These are phyloP conservation scores for Malassezia arunalokei DNA, from an alignment of 1,284 basidiomycete species.

Conservation along the genomic window DNA sequence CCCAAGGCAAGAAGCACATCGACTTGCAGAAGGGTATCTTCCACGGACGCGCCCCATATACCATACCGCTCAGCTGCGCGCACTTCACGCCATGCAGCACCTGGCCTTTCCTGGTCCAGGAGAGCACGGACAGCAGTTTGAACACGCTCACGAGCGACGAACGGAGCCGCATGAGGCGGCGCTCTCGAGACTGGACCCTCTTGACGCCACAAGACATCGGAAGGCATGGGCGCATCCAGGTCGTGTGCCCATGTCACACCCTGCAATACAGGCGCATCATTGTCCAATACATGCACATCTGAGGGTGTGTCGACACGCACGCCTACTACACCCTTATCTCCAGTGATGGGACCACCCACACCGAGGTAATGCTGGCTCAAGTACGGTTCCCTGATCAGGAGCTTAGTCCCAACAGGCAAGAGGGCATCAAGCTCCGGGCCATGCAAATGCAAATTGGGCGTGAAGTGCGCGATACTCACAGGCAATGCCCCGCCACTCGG, in stretches of 20 bases:
- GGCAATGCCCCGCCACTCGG: constrained; percentile 27
- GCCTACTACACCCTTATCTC: constrained; percentile 27
- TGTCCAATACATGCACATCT: constrained; percentile 31
- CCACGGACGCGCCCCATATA: not conserved
- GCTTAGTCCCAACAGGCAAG: constrained; percentile 30
- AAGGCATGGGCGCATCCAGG: not conserved
- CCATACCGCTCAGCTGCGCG: constrained; percentile 5
- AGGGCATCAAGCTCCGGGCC: constrained; percentile 18
- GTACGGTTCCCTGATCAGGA: constrained; percentile 41
- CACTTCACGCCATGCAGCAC: constrained; percentile 16
- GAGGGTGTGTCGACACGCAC: constrained; percentile 41
- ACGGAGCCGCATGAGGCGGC: not conserved
- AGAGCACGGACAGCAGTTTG: not conserved
- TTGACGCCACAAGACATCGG: constrained; percentile 17
- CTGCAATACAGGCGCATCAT: constrained; percentile 5
- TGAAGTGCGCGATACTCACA: constrained; percentile 37
- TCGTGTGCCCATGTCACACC: constrained; percentile 17
- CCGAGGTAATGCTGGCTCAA: constrained; percentile 31
- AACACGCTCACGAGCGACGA: not conserved
- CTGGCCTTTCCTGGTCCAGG: constrained; percentile 4
- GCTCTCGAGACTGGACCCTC: constrained; percentile 23
- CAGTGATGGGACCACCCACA: constrained; percentile 30
- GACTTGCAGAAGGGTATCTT: constrained; percentile 2
- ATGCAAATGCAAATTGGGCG: constrained; percentile 23
- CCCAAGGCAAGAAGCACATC: constrained; percentile 11